phyloP scores from a whole-genome alignment of 148 eudicot genomes.

The Simmondsia chinensis region DNA sequence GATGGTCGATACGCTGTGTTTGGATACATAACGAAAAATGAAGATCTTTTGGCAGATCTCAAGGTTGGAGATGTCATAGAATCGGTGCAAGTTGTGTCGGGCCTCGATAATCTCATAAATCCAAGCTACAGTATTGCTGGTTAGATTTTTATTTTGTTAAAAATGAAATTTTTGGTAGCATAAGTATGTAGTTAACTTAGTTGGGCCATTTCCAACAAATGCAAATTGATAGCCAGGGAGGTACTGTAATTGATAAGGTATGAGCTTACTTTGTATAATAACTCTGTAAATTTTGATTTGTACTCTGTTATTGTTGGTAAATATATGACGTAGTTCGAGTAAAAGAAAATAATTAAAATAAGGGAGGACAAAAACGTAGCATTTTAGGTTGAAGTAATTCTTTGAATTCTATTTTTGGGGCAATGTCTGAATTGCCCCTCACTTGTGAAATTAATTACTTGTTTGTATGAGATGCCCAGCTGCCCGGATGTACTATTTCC shows the following conservation, averaged over 20 bases:
- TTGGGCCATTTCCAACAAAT: constrained; percentile 9
- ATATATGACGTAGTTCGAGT: too few relatives aligned
- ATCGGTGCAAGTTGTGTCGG: constrained; percentile 77
- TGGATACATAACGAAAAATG: constrained; percentile 84
- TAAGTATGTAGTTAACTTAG: too few relatives aligned
- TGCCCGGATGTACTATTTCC: too few relatives aligned
- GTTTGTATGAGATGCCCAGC: too few relatives aligned
- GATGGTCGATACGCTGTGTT: constrained; percentile 95
- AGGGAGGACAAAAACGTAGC: too few relatives aligned
- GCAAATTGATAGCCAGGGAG: neutral
- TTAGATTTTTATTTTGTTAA: constrained; percentile 18
- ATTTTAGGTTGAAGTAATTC: too few relatives aligned
- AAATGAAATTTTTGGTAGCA: too few relatives aligned
- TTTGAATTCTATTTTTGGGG: too few relatives aligned
- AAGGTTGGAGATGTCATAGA: constrained; percentile 97
- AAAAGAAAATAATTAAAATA: too few relatives aligned
- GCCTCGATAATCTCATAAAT: constrained; percentile 80
- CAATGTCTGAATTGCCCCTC: too few relatives aligned
- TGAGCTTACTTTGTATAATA: constrained; percentile 5
- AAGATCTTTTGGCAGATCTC: constrained; percentile 80
- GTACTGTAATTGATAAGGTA: neutral
- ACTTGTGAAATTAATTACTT: too few relatives aligned
- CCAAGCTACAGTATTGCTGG: constrained; percentile 95
- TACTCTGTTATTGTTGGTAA: constrained; percentile 4
- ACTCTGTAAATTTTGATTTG: constrained; percentile 4